These are phyloP conservation scores for Alternaria brassicicola DNA, from an alignment of 2,329 filamentous ascomycete genomes.

Conservation along the genomic window DNA sequence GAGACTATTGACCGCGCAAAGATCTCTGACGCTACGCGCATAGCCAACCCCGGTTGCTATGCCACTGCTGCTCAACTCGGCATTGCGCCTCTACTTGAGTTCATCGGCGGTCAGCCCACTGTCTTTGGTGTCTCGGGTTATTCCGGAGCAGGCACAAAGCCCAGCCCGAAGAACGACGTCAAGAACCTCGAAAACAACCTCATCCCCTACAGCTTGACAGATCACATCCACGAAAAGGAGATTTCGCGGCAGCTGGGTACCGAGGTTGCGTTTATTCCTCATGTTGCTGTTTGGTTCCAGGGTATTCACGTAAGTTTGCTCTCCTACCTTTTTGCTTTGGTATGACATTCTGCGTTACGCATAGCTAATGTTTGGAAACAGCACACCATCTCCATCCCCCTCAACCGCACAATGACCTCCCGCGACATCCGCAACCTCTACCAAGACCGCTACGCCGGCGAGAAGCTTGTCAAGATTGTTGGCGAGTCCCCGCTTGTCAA, in stretches of 20 bases:
- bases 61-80: constrained; percentile 91
- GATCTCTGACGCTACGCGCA: constrained; percentile 79
- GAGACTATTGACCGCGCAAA: constrained; percentile 79
- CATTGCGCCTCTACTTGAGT: constrained; percentile 79
- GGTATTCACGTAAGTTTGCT: constrained; percentile 71
- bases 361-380: constrained; percentile 40
- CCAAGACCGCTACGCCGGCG: constrained; percentile 93
- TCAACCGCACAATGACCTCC: constrained; percentile 84
- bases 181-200: constrained; percentile 83
- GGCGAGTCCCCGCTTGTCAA: constrained; percentile 88
- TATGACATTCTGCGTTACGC: not conserved
- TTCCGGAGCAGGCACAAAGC: constrained; percentile 93
- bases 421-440: constrained; percentile 93
- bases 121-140: constrained; percentile 94
- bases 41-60: constrained; percentile 94
- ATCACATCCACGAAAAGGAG: constrained; percentile 94
- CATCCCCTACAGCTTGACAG: constrained; percentile 88
- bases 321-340: not conserved
- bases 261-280: constrained; percentile 83
- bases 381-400: constrained; percentile 87
- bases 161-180: constrained; percentile 90
- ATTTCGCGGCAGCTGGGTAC: constrained; percentile 79
- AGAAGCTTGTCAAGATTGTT: constrained; percentile 91
- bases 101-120: constrained; percentile 78
- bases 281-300: constrained; percentile 96